Conservation (phyloP, 1,284 basidiomycete species). For the Malassezia sympodialis region DNA sequence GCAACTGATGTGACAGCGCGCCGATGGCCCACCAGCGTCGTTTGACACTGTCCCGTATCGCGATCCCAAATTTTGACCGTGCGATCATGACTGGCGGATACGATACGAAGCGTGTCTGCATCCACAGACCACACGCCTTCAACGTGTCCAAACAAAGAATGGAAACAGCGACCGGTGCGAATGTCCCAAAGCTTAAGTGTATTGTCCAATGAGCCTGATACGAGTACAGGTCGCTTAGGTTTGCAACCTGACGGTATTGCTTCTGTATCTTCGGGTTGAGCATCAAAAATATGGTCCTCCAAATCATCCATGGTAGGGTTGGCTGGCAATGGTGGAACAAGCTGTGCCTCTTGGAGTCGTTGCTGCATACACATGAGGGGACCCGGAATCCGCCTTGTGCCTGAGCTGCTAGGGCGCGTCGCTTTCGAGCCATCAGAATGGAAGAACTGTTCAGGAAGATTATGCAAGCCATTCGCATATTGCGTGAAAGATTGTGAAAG, state of each 20-base stretch:
- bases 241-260: not conserved
- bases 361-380: slow-evolving; percentile 30
- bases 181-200: slow-evolving; percentile 96
- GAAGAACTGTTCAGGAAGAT: not conserved
- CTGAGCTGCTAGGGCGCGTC: not conserved
- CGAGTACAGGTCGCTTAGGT: slow-evolving; percentile 56
- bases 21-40: slow-evolving; percentile 85
- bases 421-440: slow-evolving; percentile 2
- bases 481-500: not conserved
- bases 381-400: slow-evolving; percentile 28
- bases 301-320: slow-evolving; percentile 42
- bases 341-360: slow-evolving; percentile 31
- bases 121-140: slow-evolving; percentile 95
- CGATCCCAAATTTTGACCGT: slow-evolving; percentile 85
- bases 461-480: not conserved
- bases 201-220: slow-evolving; percentile 87
- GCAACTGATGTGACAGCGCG: slow-evolving; percentile 85
- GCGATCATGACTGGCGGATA: slow-evolving; percentile 81
- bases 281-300: slow-evolving; percentile 23
- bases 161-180: slow-evolving; percentile 65
- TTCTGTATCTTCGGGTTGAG: not conserved
- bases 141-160: slow-evolving; percentile 81
- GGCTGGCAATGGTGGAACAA: slow-evolving; percentile 34
- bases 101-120: slow-evolving; percentile 79
- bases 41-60: slow-evolving; percentile 74